Evolutionary conservation across 768 basidiomycete genomes (phyloP), one percentile per base, ranked within the genome.

Genomic region (Sporobolomyces pararoseus): DNA sequence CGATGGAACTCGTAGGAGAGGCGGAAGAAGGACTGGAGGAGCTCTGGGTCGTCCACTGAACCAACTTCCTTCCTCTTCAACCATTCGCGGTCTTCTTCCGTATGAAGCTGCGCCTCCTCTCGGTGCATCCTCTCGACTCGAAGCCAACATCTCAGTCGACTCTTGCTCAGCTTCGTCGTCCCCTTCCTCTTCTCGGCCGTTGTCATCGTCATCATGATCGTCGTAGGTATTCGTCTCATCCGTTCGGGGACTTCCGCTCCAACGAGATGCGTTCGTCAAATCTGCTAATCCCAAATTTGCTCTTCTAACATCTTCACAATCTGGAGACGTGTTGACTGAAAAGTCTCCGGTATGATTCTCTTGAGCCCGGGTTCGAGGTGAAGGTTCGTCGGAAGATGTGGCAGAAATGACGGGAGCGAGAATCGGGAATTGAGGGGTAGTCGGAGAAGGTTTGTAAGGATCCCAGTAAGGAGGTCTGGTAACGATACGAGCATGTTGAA

Each of bases 321-420:
- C 59, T 7, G 59, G 59, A 49, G 46, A 49, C 29, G 59, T 47
- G 10, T 9, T n/a, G n/a, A n/a, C n/a, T n/a, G n/a, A n/a, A n/a
- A n/a, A n/a, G n/a, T n/a, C n/a, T n/a, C n/a, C n/a, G n/a, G n/a
- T n/a, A n/a, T n/a, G n/a, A n/a, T n/a, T n/a, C n/a, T n/a, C n/a
- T n/a, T n/a, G n/a, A n/a, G n/a, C n/a, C n/a, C n/a, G n/a, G n/a
- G n/a, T n/a, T n/a, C n/a, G 57, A 58, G 35, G 19, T 5, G 34
- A 57, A 17, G 52, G 37, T 42, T 44, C 37, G 37, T 58, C 44
- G 23, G 58, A 60, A 29, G 58, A 46, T 31, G n/a, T n/a, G n/a
- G 55, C 39, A n/a, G 58, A 60, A n/a, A 46, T 49, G 59, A 39
- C 31, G 3, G 58, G 59, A 14, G 59, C 59, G 46, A 61, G 59